Evolutionary conservation across 2,329 filamentous ascomycete species (phyloP).

Genomic region (Xylariaceae sp.): DNA sequence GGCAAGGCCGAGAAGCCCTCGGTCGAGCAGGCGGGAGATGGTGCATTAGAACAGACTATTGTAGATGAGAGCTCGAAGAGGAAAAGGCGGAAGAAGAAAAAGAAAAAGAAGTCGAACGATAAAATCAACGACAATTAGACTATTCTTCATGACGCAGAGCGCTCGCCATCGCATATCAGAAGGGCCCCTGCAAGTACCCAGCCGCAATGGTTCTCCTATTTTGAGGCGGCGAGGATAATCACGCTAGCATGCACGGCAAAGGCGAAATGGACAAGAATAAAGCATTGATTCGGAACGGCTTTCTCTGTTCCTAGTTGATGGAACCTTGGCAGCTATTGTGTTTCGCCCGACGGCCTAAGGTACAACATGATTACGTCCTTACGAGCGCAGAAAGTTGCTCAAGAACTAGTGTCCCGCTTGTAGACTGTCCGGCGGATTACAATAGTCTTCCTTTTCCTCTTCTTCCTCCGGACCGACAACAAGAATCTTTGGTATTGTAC

Average conservation of each 20-base stretch:
- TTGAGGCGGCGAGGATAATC: background rate
- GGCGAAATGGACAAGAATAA: constrained; percentile 6
- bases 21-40: background rate
- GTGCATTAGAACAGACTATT: background rate
- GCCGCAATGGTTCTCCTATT: background rate
- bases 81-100: constrained; percentile 36
- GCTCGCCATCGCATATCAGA: background rate
- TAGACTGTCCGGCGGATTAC: constrained; percentile 9
- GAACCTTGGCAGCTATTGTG: constrained; percentile 16
- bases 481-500: constrained; percentile 23
- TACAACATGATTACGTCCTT: constrained; percentile 24
- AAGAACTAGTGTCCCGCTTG: constrained; percentile 2
- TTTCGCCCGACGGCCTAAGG: constrained; percentile 18
- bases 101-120: constrained; percentile 27
- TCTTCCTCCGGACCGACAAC: constrained; percentile 3
- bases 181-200: background rate
- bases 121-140: constrained; percentile 5
- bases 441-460: background rate
- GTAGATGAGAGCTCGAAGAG: constrained; percentile 21
- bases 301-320: constrained; percentile 4
- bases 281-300: constrained; percentile 7
- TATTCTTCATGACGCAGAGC: background rate
- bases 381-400: constrained; percentile 14
- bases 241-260: background rate
- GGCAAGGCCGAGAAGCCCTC: constrained; percentile 3